Percentiles rank a stretch among this genome's conserved stretches.
Conservation (phyloP, 768 basidiomycete species). For the Rhizopogon vinicolor region DNA sequence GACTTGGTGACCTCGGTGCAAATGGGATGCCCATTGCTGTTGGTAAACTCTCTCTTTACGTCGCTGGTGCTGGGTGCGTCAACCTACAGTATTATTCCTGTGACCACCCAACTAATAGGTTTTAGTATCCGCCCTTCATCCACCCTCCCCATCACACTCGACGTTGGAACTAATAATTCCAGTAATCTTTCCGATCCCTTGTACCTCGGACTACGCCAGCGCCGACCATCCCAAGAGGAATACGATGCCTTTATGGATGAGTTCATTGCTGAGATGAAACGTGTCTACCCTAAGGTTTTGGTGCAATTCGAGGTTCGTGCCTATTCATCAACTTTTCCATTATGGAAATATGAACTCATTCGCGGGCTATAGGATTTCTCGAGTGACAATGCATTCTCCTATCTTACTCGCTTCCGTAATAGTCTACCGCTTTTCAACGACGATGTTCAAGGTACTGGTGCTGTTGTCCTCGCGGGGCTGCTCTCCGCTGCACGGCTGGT, state of each 20-base stretch:
- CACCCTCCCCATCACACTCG: slow-evolving; percentile 79
- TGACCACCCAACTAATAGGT: neutral
- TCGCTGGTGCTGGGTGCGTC: slow-evolving; percentile 81
- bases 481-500: slow-evolving; percentile 81
- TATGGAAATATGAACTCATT: neutral
- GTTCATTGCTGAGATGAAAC: slow-evolving; percentile 81
- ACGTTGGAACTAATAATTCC: slow-evolving; percentile 87
- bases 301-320: slow-evolving; percentile 74
- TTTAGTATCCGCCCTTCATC: slow-evolving; percentile 69
- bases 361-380: slow-evolving; percentile 67
- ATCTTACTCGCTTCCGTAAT: slow-evolving; percentile 71
- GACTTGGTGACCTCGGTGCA: slow-evolving; percentile 78
- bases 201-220: slow-evolving; percentile 81
- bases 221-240: slow-evolving; percentile 55
- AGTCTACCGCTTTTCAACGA: slow-evolving; percentile 85
- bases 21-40: slow-evolving; percentile 88
- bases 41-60: slow-evolving; percentile 89
- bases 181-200: slow-evolving; percentile 78
- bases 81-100: neutral
- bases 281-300: slow-evolving; percentile 73
- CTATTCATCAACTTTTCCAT: neutral
- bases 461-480: slow-evolving; percentile 88
- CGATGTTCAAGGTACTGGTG: slow-evolving; percentile 89
- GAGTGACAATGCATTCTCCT: slow-evolving; percentile 86
- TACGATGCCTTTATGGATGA: slow-evolving; percentile 88